Base-by-base conservation (phyloP, 2,329 filamentous ascomycete species). In the Talaromyces sp. region DNA sequence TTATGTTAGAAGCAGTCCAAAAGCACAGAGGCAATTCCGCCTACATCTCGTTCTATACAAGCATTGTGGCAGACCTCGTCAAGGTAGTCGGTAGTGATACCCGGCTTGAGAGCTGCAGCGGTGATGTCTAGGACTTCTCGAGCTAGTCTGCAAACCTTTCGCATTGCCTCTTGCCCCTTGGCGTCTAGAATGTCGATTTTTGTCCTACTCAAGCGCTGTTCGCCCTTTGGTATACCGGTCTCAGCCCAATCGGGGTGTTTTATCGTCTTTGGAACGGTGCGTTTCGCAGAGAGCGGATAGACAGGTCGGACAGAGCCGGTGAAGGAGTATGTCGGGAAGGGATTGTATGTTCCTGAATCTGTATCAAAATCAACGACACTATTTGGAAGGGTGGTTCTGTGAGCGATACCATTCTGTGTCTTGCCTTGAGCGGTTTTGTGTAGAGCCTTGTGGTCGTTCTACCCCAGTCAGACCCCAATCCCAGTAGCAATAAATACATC, bases 21-120 rank as follows among this genome's bases (percentile, higher is more conserved):
- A 17, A 35, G 14, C 5, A 8, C 43, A 5, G 7, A 13, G 11
- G 43, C 19, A 46, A 19, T 46, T 8, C 4, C 9, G 21, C 43
- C 24, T 46, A 46, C 43, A 21, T 46, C 43, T 75, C 93, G 84
- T 77, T 96, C 92, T 66, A 96, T 80, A 70, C 90, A 96, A 55
- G 92, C 93, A 65, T 95, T 90, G 80, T 96, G 93, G 52, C 95
- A 91, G 64, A 96, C 80, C 75, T 93, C 88, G 71, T 96, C 93
- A 59, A 97, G 89, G 68, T 93, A 87, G 71, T 97, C 92, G 2
- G 93, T 96, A 8, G 92, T 96, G 32, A 96, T 86, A 50, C 93
- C 93, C 13, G 93, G 93, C 70, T 85, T 87, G 41, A 89, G 80
- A 29, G 86, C 91, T 4, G 88, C 86, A 0, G 91, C 93, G 1